Percentiles rank a stretch among this genome's conserved stretches.
Conservation (phyloP, 2,329 filamentous ascomycete genomes). For the Bertia moriformis region DNA sequence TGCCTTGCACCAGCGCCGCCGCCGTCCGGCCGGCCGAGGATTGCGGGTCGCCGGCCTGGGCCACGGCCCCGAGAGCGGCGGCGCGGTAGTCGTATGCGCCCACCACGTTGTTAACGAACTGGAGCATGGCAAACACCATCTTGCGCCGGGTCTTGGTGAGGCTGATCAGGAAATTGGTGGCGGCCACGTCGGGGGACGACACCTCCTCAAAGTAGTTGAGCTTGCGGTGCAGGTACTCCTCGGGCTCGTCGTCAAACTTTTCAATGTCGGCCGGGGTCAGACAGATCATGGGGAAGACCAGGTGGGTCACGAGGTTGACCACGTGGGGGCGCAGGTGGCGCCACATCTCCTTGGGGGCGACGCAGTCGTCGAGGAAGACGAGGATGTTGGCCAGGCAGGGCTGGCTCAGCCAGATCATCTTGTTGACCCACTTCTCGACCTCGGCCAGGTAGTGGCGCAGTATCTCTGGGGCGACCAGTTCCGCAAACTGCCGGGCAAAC, state of each 20-base stretch:
- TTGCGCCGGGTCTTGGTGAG: constrained; percentile 89
- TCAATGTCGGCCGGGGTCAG: constrained; percentile 83
- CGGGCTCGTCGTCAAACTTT: constrained; percentile 83
- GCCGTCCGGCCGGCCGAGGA: constrained; percentile 6
- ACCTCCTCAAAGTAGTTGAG: constrained; percentile 97
- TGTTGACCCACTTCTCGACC: constrained; percentile 94
- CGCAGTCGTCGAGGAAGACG: constrained; percentile 90
- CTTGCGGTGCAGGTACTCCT: constrained; percentile 93
- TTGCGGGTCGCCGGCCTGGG: neutral
- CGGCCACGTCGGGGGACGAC: constrained; percentile 84
- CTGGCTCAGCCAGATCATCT: constrained; percentile 87
- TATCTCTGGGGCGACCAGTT: constrained; percentile 86
- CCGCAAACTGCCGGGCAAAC: constrained; percentile 81
- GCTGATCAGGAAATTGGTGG: constrained; percentile 90
- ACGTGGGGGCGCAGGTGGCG: constrained; percentile 82
- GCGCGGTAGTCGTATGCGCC: constrained; percentile 96
- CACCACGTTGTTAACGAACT: constrained; percentile 88
- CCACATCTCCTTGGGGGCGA: constrained; percentile 96
- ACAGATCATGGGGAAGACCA: constrained; percentile 90
- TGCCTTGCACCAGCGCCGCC: constrained; percentile 43
- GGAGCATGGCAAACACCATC: constrained; percentile 85
- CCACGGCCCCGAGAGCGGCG: constrained; percentile 13
- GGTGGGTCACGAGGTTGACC: constrained; percentile 80
- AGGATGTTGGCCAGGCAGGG: constrained; percentile 86
- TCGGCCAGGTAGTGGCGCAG: constrained; percentile 86